Evolutionary conservation across 169 alveolate species (phyloP).

Genomic region (Cyclospora cayetanensis): DNA sequence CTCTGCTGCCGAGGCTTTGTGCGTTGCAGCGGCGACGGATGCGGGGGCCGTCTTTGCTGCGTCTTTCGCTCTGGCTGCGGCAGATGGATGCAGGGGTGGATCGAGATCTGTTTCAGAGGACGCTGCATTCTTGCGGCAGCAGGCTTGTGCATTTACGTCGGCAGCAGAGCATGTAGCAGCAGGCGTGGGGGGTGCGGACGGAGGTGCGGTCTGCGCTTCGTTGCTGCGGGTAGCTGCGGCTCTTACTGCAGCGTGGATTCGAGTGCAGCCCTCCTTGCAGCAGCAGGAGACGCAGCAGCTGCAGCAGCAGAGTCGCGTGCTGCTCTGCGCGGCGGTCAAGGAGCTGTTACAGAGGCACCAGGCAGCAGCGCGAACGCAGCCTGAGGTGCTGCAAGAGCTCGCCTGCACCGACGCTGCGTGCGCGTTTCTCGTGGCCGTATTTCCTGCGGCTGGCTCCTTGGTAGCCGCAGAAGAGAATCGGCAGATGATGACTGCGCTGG

Average conservation of each 20-base stretch:
- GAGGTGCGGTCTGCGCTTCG: neutral
- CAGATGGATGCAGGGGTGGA: neutral
- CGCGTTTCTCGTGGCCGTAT: neutral
- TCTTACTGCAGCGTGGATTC: neutral
- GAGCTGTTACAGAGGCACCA: neutral
- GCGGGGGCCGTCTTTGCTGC: neutral
- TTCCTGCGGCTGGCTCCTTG: neutral
- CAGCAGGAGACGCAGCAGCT: neutral
- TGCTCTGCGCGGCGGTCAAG: neutral
- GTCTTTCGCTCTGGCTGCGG: neutral
- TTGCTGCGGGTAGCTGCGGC: neutral
- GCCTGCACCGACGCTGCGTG: neutral
- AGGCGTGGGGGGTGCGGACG: neutral
- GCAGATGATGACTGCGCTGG: neutral
- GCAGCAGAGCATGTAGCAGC: neutral
- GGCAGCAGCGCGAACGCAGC: conserved; percentile 13
- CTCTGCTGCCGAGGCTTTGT: neutral
- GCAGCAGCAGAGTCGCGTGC: neutral
- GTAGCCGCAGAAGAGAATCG: neutral
- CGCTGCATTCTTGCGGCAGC: neutral
- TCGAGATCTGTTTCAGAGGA: too few relatives aligned
- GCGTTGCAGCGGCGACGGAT: neutral
- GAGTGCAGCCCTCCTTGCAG: neutral
- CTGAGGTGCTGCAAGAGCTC: neutral
- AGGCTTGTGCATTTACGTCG: neutral